Percentiles rank a stretch among this genome's conserved stretches.
Evolutionary conservation across 2,329 filamentous ascomycete species (phyloP).

Genomic region (Golovinomyces cichoracearum): DNA sequence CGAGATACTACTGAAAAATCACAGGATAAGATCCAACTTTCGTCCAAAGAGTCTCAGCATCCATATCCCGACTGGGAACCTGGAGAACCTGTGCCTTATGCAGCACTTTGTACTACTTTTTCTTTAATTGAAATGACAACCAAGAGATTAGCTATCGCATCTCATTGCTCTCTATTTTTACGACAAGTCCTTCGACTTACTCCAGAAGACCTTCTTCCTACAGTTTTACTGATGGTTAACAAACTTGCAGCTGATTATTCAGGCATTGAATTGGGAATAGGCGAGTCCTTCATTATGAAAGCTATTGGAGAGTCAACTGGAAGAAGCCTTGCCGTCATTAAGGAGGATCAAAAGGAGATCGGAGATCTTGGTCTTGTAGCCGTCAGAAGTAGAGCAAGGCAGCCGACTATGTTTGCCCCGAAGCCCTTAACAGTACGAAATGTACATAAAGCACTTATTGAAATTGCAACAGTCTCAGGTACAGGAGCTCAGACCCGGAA

Average conservation of each 20-base stretch:
- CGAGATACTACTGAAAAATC: slow-evolving; percentile 48
- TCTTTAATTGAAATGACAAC: slow-evolving; percentile 86
- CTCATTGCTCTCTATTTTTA: slow-evolving; percentile 72
- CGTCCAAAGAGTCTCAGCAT: slow-evolving; percentile 44
- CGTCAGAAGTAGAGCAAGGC: slow-evolving; percentile 80
- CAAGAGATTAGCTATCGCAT: slow-evolving; percentile 66
- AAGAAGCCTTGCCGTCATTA: slow-evolving; percentile 66
- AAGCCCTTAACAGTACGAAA: slow-evolving; percentile 67
- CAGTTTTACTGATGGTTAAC: slow-evolving; percentile 87
- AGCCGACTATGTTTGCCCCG: slow-evolving; percentile 95
- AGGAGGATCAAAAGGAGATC: slow-evolving; percentile 85
- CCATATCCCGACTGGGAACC: slow-evolving; percentile 89
- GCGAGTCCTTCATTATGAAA: slow-evolving; percentile 96
- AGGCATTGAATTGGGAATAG: slow-evolving; percentile 91
- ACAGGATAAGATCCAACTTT: slow-evolving; percentile 55
- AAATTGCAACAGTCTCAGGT: slow-evolving; percentile 64
- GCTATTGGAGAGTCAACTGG: slow-evolving; percentile 88
- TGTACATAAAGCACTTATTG: slow-evolving; percentile 69
- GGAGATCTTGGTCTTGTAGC: slow-evolving; percentile 86
- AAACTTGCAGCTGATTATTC: slow-evolving; percentile 92
- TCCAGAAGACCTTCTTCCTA: slow-evolving; percentile 64
- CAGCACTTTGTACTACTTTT: slow-evolving; percentile 79
- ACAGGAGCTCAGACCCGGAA: slow-evolving; percentile 75
- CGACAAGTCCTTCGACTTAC: slow-evolving; percentile 84
- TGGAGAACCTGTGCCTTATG: slow-evolving; percentile 74